phyloP scores from a whole-genome alignment of 106 monocot species.

The Platanthera guangdongensis region DNA sequence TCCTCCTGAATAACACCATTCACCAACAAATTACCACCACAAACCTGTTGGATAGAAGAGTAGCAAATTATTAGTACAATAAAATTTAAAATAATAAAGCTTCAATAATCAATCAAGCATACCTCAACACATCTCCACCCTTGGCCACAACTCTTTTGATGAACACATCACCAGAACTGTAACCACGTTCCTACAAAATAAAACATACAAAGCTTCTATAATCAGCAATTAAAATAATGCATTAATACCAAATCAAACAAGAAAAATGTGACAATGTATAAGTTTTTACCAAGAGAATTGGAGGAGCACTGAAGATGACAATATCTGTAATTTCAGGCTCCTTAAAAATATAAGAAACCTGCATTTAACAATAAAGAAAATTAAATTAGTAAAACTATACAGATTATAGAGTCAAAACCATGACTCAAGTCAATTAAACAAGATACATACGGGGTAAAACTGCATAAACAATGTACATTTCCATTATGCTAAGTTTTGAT shows the following conservation, averaged over 20 bases:
- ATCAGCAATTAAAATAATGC: background rate
- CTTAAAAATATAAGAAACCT: slow-evolving; percentile 88
- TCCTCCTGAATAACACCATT: slow-evolving; percentile 80
- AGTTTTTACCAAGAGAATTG: slow-evolving; percentile 48
- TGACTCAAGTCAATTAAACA: background rate
- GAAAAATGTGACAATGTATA: background rate
- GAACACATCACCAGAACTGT: slow-evolving; percentile 72
- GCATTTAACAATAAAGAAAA: slow-evolving; percentile 11
- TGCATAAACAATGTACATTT: too few species aligned
- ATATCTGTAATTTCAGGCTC: slow-evolving; percentile 79
- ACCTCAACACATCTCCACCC: slow-evolving; percentile 60
- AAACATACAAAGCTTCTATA: background rate
- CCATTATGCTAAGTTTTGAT: too few species aligned
- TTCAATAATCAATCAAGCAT: slow-evolving; percentile 1
- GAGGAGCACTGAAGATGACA: slow-evolving; percentile 75
- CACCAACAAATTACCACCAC: slow-evolving; percentile 70
- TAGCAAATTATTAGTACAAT: background rate
- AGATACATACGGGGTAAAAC: background rate
- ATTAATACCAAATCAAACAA: background rate
- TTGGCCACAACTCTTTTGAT: slow-evolving; percentile 94
- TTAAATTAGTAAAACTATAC: background rate
- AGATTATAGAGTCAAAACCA: background rate
- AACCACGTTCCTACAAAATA: slow-evolving; percentile 53
- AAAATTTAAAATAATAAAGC: background rate
- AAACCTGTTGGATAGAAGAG: slow-evolving; percentile 34